phyloP scores from a whole-genome alignment of 2,329 filamentous ascomycete species.

The Coleophoma crateriformis region DNA sequence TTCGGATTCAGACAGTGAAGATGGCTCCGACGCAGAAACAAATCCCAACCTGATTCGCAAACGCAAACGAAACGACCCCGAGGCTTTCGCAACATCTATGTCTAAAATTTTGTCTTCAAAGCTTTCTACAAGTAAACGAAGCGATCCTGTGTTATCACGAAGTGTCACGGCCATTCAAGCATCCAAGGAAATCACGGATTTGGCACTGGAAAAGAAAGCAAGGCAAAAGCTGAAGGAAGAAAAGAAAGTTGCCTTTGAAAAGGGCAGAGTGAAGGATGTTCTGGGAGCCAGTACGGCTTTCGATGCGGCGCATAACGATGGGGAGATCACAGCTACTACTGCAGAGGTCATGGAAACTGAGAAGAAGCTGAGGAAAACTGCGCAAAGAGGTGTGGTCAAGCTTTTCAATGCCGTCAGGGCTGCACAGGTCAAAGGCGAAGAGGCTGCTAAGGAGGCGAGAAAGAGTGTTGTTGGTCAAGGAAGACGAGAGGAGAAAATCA shows the following conservation, averaged over 20 bases:
- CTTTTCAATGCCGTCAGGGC: constrained; percentile 93
- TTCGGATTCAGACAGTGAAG: constrained; percentile 30
- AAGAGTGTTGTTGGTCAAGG: constrained; percentile 73
- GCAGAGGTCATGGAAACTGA: constrained; percentile 63
- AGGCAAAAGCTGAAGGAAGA: constrained; percentile 73
- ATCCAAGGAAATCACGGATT: constrained; percentile 66
- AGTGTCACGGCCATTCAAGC: constrained; percentile 70
- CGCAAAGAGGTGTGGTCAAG: constrained; percentile 90
- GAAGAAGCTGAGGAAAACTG: constrained; percentile 76
- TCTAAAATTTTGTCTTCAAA: constrained; percentile 90
- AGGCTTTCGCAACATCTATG: constrained; percentile 87
- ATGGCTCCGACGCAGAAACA: constrained; percentile 34
- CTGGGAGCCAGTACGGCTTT: constrained; percentile 53
- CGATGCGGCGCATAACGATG: constrained; percentile 37
- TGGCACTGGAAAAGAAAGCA: constrained; percentile 76
- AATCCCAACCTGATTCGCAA: constrained; percentile 40
- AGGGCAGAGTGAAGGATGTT: constrained; percentile 84
- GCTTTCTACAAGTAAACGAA: constrained; percentile 71
- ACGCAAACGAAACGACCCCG: constrained; percentile 86
- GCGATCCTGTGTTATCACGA: constrained; percentile 87
- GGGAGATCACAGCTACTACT: constrained; percentile 38
- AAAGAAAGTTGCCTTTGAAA: constrained; percentile 73
- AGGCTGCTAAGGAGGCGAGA: constrained; percentile 65
- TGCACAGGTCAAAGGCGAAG: constrained; percentile 82
- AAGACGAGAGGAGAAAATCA: constrained; percentile 79